Percentiles rank a stretch among this genome's conserved stretches.
Evolutionary conservation across 1,284 basidiomycete species (phyloP).

Genomic region (Chalciporus sp.): DNA sequence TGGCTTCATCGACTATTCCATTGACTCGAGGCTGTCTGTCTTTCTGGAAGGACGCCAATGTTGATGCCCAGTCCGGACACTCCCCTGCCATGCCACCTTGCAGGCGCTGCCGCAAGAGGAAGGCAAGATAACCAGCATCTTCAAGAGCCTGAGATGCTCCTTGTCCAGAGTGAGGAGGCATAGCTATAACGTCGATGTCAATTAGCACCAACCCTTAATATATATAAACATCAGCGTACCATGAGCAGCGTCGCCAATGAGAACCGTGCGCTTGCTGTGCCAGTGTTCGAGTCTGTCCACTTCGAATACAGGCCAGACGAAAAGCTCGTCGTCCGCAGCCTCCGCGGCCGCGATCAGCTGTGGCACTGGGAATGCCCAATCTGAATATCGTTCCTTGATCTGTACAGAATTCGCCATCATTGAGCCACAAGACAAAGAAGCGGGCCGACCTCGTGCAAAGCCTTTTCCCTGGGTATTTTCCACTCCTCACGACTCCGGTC

Average conservation of each 20-base stretch:
- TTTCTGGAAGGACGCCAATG: conserved; percentile 28
- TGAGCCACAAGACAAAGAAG: neutral
- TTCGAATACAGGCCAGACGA: conserved; percentile 34
- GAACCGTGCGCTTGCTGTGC: conserved; percentile 30
- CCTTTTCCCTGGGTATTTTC: conserved; percentile 28
- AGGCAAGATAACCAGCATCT: conserved; percentile 35
- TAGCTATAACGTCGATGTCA: conserved; percentile 19
- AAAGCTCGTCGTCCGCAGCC: conserved; percentile 14
- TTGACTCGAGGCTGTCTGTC: conserved; percentile 31
- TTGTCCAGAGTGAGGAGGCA: conserved; percentile 38
- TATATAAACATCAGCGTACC: conserved; percentile 18
- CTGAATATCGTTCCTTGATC: conserved; percentile 30
- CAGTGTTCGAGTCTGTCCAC: conserved; percentile 28
- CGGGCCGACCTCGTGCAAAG: conserved; percentile 20
- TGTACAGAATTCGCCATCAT: conserved; percentile 7
- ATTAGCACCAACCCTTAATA: neutral
- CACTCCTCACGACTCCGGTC: conserved; percentile 33
- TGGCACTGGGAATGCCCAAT: conserved; percentile 35
- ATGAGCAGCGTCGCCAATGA: conserved; percentile 37
- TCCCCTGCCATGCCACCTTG: neutral
- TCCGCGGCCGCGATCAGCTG: conserved; percentile 28
- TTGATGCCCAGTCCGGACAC: conserved; percentile 16
- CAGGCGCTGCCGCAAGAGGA: conserved; percentile 26
- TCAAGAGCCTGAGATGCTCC: conserved; percentile 37
- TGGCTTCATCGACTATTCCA: conserved; percentile 30